phyloP scores from a whole-genome alignment of 345 rosid species.

The Murraya paniculata region DNA sequence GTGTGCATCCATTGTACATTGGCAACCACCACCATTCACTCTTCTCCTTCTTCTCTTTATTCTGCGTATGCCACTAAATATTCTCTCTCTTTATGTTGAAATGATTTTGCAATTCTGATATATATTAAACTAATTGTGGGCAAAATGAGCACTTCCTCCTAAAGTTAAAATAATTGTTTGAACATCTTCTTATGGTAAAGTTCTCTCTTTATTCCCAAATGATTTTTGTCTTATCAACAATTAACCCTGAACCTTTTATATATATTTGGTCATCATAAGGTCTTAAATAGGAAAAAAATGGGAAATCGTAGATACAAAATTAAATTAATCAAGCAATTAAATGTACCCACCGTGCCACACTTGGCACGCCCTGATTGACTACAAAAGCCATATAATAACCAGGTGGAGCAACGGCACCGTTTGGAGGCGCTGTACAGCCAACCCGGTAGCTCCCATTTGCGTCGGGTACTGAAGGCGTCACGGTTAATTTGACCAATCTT shows the following conservation, averaged over 20 bases:
- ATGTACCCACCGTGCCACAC: conserved; percentile 82
- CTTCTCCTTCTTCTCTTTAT: not conserved
- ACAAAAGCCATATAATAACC: conserved; percentile 90
- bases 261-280: not conserved
- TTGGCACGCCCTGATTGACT: conserved; percentile 87
- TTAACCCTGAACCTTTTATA: not conserved
- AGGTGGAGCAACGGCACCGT: conserved; percentile 75
- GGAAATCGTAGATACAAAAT: not conserved
- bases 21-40: not conserved
- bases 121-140: not conserved
- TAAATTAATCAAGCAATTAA: conserved; percentile 32
- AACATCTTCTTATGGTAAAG: not conserved
- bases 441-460: conserved; percentile 47
- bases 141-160: not conserved
- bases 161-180: not conserved
- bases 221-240: not conserved
- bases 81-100: not conserved
- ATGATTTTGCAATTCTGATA: not conserved
- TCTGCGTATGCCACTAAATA: not conserved
- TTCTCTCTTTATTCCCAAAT: not conserved
- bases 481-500: conserved; percentile 64
- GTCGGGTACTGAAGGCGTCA: conserved; percentile 50
- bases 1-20: too few relatives aligned
- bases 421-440: conserved; percentile 71
- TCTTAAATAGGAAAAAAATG: not conserved